Evolutionary conservation across 768 basidiomycete genomes (phyloP).

Genomic region (Psilocybe tampanensis): DNA sequence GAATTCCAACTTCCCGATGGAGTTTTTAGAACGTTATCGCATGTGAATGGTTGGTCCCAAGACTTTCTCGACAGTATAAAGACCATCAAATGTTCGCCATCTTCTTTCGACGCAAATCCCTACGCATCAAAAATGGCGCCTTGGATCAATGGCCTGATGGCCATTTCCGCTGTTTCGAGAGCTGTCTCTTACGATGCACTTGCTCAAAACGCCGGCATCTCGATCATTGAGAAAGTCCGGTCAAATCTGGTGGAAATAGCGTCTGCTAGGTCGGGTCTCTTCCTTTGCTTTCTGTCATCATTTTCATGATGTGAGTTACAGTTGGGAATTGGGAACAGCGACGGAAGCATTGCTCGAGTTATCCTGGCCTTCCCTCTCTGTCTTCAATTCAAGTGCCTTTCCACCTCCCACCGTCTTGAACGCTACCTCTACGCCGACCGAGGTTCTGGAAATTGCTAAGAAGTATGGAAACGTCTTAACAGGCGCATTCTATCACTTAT

Average conservation of each 20-base stretch:
- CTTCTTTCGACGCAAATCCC: too few species aligned
- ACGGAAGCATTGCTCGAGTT: constrained; percentile 47
- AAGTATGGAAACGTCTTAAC: constrained; percentile 22
- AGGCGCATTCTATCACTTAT: background rate
- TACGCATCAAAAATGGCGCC: background rate
- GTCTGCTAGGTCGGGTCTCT: constrained; percentile 25
- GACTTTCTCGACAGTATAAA: too few species aligned
- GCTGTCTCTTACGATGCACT: background rate
- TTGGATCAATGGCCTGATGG: constrained; percentile 6
- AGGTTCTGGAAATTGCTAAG: constrained; percentile 39
- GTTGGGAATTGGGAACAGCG: constrained; percentile 60
- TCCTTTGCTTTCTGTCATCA: background rate
- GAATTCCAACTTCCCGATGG: too few species aligned
- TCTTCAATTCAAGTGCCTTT: constrained; percentile 40
- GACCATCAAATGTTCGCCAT: too few species aligned
- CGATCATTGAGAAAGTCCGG: constrained; percentile 16
- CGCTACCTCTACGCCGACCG: constrained; percentile 28
- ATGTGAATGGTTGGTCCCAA: too few species aligned
- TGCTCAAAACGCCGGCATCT: constrained; percentile 15
- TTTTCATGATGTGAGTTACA: constrained; percentile 17
- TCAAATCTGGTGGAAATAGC: constrained; percentile 27
- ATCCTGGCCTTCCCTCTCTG: constrained; percentile 38
- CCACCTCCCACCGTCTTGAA: constrained; percentile 27
- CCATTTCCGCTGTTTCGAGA: background rate
- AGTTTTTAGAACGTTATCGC: too few species aligned